These are phyloP conservation scores for Acer campestre DNA, from an alignment of 345 rosid genomes.

Conservation along the genomic window DNA sequence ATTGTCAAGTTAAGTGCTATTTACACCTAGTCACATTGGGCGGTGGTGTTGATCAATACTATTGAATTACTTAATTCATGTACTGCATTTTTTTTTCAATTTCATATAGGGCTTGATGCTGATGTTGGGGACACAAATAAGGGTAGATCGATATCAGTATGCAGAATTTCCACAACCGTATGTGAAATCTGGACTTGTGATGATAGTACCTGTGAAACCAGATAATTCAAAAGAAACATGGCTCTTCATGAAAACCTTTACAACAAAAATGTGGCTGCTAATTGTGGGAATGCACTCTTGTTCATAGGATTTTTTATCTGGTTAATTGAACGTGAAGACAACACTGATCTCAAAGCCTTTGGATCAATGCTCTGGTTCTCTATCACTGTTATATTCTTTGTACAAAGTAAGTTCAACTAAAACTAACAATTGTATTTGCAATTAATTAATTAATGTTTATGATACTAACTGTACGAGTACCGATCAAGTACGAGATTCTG, in stretches of 20 bases:
- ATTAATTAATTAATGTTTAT: background rate
- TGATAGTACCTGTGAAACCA: conserved; percentile 28
- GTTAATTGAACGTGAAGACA: conserved; percentile 31
- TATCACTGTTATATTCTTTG: conserved; percentile 26
- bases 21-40: no score
- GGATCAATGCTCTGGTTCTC: conserved; percentile 32
- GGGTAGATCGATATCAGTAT: conserved; percentile 20
- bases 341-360: conserved; percentile 20
- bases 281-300: conserved; percentile 23
- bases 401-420: conserved; percentile 25
- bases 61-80: background rate
- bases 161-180: conserved; percentile 40
- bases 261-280: conserved; percentile 26
- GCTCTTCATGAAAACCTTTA: conserved; percentile 33
- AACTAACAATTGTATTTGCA: background rate
- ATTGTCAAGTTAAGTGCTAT: no score
- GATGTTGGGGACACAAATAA: conserved; percentile 35
- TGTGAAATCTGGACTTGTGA: conserved; percentile 31
- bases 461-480: no score
- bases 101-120: conserved; percentile 29
- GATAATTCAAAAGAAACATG: conserved; percentile 25
- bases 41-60: background rate
- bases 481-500: no score
- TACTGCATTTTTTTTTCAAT: background rate
- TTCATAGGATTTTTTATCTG: conserved; percentile 26